Base-by-base conservation (phyloP, 1,284 basidiomycete species). In the Malassezia slooffiae region DNA sequence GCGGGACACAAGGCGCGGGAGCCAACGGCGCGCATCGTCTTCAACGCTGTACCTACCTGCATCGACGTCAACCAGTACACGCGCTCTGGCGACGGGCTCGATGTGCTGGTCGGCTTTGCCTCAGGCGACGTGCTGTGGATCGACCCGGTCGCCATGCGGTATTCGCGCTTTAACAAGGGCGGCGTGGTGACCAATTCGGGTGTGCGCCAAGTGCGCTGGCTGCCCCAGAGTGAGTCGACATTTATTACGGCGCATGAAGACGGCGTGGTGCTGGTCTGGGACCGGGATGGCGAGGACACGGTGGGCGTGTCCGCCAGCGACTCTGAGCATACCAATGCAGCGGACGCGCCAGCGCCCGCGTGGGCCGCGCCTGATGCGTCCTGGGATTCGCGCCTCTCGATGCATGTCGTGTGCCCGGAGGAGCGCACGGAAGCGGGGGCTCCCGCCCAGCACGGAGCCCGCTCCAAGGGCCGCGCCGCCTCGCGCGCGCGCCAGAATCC, bases 231-330 rank as follows among this genome's bases (percentile, higher is more conserved):
- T 33, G 62, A 67, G 29, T 82, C 82, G 41, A 77, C 90, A 17
- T 90, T 96, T 67, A 76, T 91, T 30, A 86, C 82, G n/a, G 82
- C 85, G 3, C 86, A 93, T 64, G 82, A 81, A 12, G 86, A 96
- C 60, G 88, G 88, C 2, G 81, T 83, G 6, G 80, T 91, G 48
- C 76, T 88, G 27, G 77, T 88, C 17, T 90, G 86, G 62, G 87
- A 90, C 67, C 83, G 82, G 57, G 85, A 88, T 57, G 80, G 84
- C 23, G 87, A 90, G 46, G 88, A 93, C 58, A 83, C 83, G 23
- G 43, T 41, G 27, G 49, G 49, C 34, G 42, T n/a, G n/a, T n/a
- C n/a, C n/a, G n/a, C n/a, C n/a, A n/a, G n/a, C n/a, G n/a, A n/a
- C n/a, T n/a, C n/a, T n/a, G n/a, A n/a, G n/a, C n/a, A n/a, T n/a